Conservation (phyloP, 208 protist species). For the Trypanosomatidae sp. region DNA sequence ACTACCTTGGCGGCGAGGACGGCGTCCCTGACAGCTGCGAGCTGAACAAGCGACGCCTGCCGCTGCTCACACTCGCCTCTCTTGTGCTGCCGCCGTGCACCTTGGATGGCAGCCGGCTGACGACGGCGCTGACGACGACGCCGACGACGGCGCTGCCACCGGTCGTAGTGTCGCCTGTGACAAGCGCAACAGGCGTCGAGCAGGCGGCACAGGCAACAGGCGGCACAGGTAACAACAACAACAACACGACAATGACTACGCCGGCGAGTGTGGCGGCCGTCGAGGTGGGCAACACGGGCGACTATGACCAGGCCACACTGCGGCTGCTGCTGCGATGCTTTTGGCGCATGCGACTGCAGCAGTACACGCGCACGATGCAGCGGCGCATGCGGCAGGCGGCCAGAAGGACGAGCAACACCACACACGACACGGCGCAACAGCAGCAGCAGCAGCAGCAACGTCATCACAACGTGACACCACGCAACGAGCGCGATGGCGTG, state of each 20-base stretch:
- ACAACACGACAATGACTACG: background rate
- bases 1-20: constrained; percentile 44
- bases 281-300: constrained; percentile 16
- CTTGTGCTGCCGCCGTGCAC: constrained; percentile 38
- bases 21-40: constrained; percentile 12
- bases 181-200: background rate
- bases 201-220: too few relatives aligned
- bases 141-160: background rate
- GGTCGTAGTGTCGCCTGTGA: background rate
- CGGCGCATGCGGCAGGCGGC: too few relatives aligned
- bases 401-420: too few relatives aligned
- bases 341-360: constrained; percentile 41
- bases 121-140: background rate
- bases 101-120: constrained; percentile 3
- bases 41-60: constrained; percentile 15
- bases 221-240: background rate
- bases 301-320: constrained; percentile 45
- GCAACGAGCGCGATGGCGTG: too few relatives aligned
- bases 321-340: constrained; percentile 64
- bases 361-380: constrained; percentile 41
- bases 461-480: too few relatives aligned
- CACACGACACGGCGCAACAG: too few relatives aligned
- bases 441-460: too few relatives aligned
- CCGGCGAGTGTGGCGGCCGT: background rate
- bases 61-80: constrained; percentile 60